These are phyloP conservation scores for Cornus kousa DNA, from an alignment of 148 eudicot species.

Conservation along the genomic window DNA sequence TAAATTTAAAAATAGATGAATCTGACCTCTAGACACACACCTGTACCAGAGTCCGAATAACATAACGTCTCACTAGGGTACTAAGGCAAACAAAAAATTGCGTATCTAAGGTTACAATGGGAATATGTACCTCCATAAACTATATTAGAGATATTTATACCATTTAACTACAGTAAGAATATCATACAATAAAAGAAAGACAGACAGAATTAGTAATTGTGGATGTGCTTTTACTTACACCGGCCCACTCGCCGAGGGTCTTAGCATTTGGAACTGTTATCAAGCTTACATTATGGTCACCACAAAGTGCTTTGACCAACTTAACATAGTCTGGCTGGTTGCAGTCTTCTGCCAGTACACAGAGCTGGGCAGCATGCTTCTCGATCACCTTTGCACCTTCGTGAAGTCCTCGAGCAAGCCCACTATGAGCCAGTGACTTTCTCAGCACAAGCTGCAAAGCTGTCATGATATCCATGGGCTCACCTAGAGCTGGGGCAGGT, in stretches of 20 bases:
- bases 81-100: too few species aligned
- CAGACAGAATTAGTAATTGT: neutral
- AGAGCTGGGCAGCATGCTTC: constrained; percentile 39
- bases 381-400: constrained; percentile 46
- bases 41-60: too few species aligned
- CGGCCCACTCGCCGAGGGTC: constrained; percentile 51
- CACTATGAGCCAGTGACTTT: constrained; percentile 41
- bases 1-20: too few species aligned
- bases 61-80: too few species aligned
- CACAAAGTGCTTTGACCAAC: constrained; percentile 38
- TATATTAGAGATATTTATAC: neutral
- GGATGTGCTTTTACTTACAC: constrained; percentile 20
- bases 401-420: constrained; percentile 38
- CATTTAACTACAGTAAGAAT: neutral
- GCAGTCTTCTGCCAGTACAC: constrained; percentile 45
- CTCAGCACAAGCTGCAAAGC: constrained; percentile 43
- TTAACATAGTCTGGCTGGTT: constrained; percentile 38
- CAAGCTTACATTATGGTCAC: constrained; percentile 37
- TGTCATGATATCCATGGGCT: constrained; percentile 44
- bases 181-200: neutral
- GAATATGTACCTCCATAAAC: neutral
- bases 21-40: too few species aligned
- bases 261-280: constrained; percentile 42
- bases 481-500: constrained; percentile 33
- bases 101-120: too few species aligned